Evolutionary conservation across 2,329 filamentous ascomycete species (phyloP), one percentile per base, ranked within the genome.

Genomic region (Zasmidium angulare): DNA sequence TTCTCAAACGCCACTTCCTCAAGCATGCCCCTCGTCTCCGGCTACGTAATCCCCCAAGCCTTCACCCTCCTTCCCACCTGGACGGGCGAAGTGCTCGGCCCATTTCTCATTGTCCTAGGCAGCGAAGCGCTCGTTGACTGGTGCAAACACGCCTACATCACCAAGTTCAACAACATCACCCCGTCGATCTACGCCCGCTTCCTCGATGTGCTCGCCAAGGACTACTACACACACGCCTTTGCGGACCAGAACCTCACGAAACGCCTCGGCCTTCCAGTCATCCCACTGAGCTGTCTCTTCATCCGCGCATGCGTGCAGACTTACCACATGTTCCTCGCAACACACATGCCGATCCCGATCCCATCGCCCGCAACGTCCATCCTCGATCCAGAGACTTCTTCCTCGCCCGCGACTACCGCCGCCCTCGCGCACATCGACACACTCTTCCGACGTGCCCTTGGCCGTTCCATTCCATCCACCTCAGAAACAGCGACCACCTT

Each of bases 141-240:
- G 85, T 85, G 97, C 74, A 99, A 99, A 75, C 96, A 99, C 72
- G 91, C 91, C 21, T 99, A 98, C 73, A 96, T 99, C 73, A 93
- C 88, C 72, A 99, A 99, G 73, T 99, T 99, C 79, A 99, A 99
- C 81, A 96, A 96, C 68, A 92, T 93, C 66, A 93, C 95, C 64
- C 95, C 95, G 2, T 86, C 84, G 6, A 89, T 99, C 57, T 99
- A 99, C 74, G 85, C 86, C 54, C 86, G 92, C 22, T 96, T 95
- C 72, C 83, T 98, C 17, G 96, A 99, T 71, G 90, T 99, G 3
- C 79, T 99, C 7, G 93, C 92, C 66, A 98, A 98, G 75, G 95
- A 99, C 74, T 99, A 99, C 76, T 99, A 99, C 73, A 93, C 92
- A 0, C 93, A 97, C 72, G 93, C 93, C 2, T 99, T 99, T 71